These are phyloP conservation scores for Endotrypanum monterogeii DNA, from an alignment of 208 protist genomes.

Conservation along the genomic window DNA sequence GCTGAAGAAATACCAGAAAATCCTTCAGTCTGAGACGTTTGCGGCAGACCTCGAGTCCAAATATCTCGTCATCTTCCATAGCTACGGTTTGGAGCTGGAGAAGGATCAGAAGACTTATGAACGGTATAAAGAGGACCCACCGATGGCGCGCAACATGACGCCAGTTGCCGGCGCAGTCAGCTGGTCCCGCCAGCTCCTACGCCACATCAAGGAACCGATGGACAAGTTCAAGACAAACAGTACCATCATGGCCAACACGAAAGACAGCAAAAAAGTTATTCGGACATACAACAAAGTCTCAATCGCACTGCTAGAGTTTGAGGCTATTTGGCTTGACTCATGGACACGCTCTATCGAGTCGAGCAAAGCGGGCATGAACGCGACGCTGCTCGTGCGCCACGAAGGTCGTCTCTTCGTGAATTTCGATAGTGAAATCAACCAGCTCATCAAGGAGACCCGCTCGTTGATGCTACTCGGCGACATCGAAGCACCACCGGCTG, in stretches of 20 bases:
- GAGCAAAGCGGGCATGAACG: constrained; percentile 94
- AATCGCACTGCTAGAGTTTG: constrained; percentile 95
- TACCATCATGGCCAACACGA: constrained; percentile 94
- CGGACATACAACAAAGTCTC: constrained; percentile 97
- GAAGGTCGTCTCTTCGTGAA: constrained; percentile 97
- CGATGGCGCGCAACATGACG: constrained; percentile 94
- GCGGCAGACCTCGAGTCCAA: constrained; percentile 94
- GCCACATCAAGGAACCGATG: constrained; percentile 97
- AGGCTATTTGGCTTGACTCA: constrained; percentile 95
- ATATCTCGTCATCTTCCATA: constrained; percentile 96
- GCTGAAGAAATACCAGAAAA: constrained; percentile 94
- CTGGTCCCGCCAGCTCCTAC: constrained; percentile 96
- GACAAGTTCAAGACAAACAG: constrained; percentile 95
- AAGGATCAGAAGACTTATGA: constrained; percentile 97
- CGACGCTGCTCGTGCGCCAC: constrained; percentile 95
- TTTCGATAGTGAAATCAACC: constrained; percentile 96
- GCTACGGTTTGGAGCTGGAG: constrained; percentile 95
- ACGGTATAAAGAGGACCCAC: constrained; percentile 94
- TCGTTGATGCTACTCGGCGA: constrained; percentile 93
- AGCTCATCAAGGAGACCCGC: constrained; percentile 97
- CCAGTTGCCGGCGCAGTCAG: constrained; percentile 95
- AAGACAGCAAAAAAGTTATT: constrained; percentile 96
- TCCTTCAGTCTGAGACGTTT: constrained; percentile 93
- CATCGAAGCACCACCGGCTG: constrained; percentile 90
- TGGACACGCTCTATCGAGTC: constrained; percentile 95